phyloP scores from a whole-genome alignment of 2,329 filamentous ascomycete species.

The Alternaria gaisen region DNA sequence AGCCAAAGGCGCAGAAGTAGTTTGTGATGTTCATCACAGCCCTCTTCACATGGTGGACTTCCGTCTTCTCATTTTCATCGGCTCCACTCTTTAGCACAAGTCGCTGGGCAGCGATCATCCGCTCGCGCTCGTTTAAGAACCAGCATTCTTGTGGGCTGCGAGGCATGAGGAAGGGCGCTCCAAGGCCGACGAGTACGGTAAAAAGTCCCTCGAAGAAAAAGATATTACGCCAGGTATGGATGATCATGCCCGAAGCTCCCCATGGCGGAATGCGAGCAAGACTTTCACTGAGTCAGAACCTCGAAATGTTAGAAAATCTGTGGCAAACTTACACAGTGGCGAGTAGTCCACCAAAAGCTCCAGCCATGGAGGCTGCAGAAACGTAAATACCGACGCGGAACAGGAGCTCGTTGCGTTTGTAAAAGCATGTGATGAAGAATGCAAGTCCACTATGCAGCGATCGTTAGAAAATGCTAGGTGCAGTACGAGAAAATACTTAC shows the following conservation, averaged over 20 bases:
- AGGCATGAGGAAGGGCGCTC: constrained; percentile 63
- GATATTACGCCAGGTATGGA: constrained; percentile 61
- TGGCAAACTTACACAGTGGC: constrained; percentile 58
- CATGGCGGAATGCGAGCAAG: constrained; percentile 59
- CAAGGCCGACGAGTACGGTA: constrained; percentile 59
- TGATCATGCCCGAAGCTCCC: constrained; percentile 55
- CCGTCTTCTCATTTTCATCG: constrained; percentile 58
- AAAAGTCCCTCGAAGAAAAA: constrained; percentile 70
- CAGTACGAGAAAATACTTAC: constrained; percentile 26
- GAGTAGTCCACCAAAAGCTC: constrained; percentile 66
- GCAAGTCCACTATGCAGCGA: constrained; percentile 56
- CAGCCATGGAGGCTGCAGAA: constrained; percentile 63
- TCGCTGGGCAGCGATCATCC: constrained; percentile 62
- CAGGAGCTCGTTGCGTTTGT: constrained; percentile 65
- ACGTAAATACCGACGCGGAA: constrained; percentile 67
- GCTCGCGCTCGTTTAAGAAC: constrained; percentile 63
- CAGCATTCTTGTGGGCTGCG: constrained; percentile 59
- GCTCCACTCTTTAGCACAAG: constrained; percentile 61
- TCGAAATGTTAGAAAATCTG: not conserved
- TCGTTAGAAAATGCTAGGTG: constrained; percentile 9
- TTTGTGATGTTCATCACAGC: constrained; percentile 67
- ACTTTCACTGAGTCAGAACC: constrained; percentile 14
- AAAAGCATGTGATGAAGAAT: constrained; percentile 66
- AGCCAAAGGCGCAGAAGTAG: constrained; percentile 66
- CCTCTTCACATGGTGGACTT: constrained; percentile 59